A percentile compares a stretch with the other conserved stretches of the same genome.
phyloP scores from a whole-genome alignment of 306 rosid species.

The Citrullus mucosospermus region DNA sequence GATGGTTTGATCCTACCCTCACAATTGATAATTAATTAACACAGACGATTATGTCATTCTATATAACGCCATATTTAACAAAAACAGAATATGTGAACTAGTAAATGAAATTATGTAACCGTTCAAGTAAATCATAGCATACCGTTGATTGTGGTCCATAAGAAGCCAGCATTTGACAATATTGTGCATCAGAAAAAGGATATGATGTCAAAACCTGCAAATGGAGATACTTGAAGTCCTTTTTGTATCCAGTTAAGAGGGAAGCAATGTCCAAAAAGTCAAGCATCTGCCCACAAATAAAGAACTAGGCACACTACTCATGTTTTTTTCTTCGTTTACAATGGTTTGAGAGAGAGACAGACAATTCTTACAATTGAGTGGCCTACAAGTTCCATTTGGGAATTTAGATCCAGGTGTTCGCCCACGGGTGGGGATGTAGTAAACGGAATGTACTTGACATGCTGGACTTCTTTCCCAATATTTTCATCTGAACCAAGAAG shows the following conservation, averaged over 20 bases:
- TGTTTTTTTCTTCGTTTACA: not conserved
- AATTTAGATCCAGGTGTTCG: constrained; percentile 36
- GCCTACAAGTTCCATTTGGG: constrained; percentile 46
- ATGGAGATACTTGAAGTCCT: constrained; percentile 15
- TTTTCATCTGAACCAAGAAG: not conserved
- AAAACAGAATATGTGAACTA: not conserved
- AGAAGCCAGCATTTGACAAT: constrained; percentile 35
- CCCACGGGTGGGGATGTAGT: constrained; percentile 24
- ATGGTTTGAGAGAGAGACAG: not conserved
- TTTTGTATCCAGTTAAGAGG: constrained; percentile 1
- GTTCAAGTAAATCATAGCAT: constrained; percentile 9
- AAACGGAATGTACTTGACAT: constrained; percentile 21
- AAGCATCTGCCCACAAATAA: not conserved
- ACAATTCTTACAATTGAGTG: constrained; percentile 57
- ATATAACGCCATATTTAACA: not conserved
- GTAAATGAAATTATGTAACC: not conserved
- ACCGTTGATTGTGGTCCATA: constrained; percentile 53
- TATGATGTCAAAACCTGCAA: constrained; percentile 58
- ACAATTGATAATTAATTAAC: no score
- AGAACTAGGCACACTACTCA: not conserved
- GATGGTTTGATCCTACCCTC: not conserved
- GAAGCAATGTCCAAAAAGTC: not conserved
- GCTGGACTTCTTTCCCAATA: constrained; percentile 26
- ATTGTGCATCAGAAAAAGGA: constrained; percentile 55
- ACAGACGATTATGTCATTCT: not conserved